Evolutionary conservation across 495 filamentous ascomycete genomes (phyloP).

Genomic region (Cryomyces minteri): DNA sequence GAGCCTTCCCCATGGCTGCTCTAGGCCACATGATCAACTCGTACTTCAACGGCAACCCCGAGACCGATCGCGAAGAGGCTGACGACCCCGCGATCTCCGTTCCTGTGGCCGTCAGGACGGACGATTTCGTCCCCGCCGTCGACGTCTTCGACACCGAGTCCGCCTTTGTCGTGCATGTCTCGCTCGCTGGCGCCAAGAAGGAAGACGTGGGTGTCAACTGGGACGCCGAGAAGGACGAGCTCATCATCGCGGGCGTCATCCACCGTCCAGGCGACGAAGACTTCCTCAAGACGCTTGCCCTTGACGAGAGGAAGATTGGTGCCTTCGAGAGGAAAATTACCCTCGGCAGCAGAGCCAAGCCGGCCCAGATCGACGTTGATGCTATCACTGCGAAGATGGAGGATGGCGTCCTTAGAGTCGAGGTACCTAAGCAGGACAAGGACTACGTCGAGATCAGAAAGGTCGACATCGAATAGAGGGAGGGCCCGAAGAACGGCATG

Average conservation of each 20-base stretch:
- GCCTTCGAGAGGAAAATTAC: conserved; percentile 53
- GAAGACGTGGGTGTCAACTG: conserved; percentile 61
- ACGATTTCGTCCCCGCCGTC: conserved; percentile 43
- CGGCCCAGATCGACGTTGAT: conserved; percentile 43
- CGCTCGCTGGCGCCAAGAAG: conserved; percentile 59
- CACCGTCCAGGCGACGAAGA: conserved; percentile 54
- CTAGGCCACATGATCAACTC: conserved; percentile 13
- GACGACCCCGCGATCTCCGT: conserved; percentile 1
- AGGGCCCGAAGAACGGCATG: no score
- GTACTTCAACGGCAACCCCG: conserved; percentile 9
- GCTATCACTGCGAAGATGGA: conserved; percentile 53
- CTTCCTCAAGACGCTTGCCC: conserved; percentile 42
- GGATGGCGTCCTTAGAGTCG: conserved; percentile 38
- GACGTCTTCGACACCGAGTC: conserved; percentile 54
- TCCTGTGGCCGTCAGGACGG: conserved; percentile 1
- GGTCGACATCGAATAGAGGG: conserved; percentile 34
- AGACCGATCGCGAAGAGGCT: conserved; percentile 4
- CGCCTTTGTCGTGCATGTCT: conserved; percentile 48
- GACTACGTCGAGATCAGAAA: conserved; percentile 40
- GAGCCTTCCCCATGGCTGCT: conserved; percentile 6
- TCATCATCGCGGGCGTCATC: conserved; percentile 52
- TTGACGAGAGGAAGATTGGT: conserved; percentile 48
- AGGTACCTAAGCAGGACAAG: conserved; percentile 47
- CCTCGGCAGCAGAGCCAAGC: conserved; percentile 32
- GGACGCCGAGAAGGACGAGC: conserved; percentile 42